Base-by-base conservation (phyloP, 371 early-diverging fungal species). In the Mortierella sp. region DNA sequence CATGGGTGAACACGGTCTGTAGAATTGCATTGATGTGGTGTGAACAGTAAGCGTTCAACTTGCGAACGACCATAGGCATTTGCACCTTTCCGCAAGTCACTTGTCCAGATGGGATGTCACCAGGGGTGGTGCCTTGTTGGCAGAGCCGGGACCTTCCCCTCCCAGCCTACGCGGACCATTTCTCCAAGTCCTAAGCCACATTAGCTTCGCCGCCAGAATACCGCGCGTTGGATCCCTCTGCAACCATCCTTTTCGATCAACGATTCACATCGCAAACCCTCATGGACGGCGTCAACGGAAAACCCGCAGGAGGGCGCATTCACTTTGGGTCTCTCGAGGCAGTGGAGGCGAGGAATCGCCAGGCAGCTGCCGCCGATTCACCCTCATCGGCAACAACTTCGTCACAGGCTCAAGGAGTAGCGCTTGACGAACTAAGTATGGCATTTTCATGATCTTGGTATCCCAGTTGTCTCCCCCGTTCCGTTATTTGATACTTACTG, bases 311-410 rank as follows among this genome's bases (percentile, higher is more conserved):
- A 69, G 66, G 63, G 16, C 76, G 76, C 49, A 69, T 76, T 56
- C 65, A 65, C 27, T 76, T 76, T 49, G 76, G 76, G 41, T 76
- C 76, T 1, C 70, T 76, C 19, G 76, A 76, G 48, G 52, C 51
- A 41, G 61, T 69, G 18, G 76, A 76, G 19, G 76, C 70, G 13
- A 60, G 54, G 70, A 76, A 76, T 42, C 70, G 76, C 24, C 64
- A 73, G 46, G 69, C 65, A 0, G 69, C 68, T 38, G 64, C 69
- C 0, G 64, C 62, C 6, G 5, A 27, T 12, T 10, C 59, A 16
- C 27, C 62, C 7, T 24, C 56, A 47, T 24, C 72, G 23, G n/a
- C 50, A 5, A 48, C 63, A 16, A 19, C 42, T 4, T 18, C 62
- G 9, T 42, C 71, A 24, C 58, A 57, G 21, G 41, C 56, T 23